Evolutionary conservation across 495 filamentous ascomycete species (phyloP).

Genomic region (Oidiodendron maius): DNA sequence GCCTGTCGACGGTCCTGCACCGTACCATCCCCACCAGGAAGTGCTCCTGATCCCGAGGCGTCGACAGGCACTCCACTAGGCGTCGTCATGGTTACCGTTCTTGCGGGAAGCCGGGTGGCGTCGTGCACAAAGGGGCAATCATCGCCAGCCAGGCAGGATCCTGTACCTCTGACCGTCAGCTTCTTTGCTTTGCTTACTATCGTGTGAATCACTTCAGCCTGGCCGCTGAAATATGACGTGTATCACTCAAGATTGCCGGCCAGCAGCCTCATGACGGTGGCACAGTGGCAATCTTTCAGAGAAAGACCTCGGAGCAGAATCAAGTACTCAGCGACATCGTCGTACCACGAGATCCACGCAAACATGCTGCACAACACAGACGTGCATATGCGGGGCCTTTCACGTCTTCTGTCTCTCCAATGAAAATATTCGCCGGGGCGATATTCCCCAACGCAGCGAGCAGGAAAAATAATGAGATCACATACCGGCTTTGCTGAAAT

Average conservation of each 20-base stretch:
- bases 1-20: constrained; percentile 22
- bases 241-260: too few relatives aligned
- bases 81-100: not conserved
- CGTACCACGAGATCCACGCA: constrained; percentile 17
- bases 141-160: constrained; percentile 19
- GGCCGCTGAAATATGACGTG: too few relatives aligned
- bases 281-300: too few relatives aligned
- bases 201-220: too few relatives aligned
- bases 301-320: too few relatives aligned
- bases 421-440: constrained; percentile 17
- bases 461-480: constrained; percentile 5
- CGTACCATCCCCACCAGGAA: constrained; percentile 6
- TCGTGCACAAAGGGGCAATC: constrained; percentile 23
- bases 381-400: constrained; percentile 3
- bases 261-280: too few relatives aligned
- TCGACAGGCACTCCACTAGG: not conserved
- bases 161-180: constrained; percentile 15
- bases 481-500: constrained; percentile 20
- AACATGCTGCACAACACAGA: constrained; percentile 21
- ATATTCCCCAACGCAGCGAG: not conserved
- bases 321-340: too few relatives aligned
- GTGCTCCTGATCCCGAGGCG: not conserved
- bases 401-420: constrained; percentile 3
- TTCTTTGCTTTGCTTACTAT: too few relatives aligned
- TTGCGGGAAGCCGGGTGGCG: constrained; percentile 8